Percentiles rank a stretch among this genome's conserved stretches.
Conservation (phyloP, 2,329 filamentous ascomycete genomes). For the Daldinia sp. region DNA sequence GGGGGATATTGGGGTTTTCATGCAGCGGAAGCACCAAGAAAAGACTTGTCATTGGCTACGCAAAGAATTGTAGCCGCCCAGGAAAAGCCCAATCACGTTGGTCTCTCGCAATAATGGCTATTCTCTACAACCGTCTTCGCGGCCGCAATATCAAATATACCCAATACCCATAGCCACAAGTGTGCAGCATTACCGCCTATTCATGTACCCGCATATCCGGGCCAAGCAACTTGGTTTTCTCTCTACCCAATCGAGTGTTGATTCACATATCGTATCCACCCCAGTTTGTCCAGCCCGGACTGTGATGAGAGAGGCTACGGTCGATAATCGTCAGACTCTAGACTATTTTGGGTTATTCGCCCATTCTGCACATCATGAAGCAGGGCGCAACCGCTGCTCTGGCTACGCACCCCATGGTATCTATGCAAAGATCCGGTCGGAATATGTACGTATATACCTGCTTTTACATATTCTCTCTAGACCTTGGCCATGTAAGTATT, state of each 20-base stretch:
- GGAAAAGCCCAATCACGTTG: conserved; percentile 42
- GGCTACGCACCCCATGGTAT: conserved; percentile 21
- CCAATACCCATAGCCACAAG: conserved; percentile 38
- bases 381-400: conserved; percentile 37
- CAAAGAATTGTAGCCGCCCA: conserved; percentile 44
- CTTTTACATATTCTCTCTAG: conserved; percentile 18
- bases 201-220: conserved; percentile 24
- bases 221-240: conserved; percentile 7
- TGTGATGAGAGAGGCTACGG: conserved; percentile 9
- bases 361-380: conserved; percentile 45
- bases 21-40: conserved; percentile 28
- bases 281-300: background rate
- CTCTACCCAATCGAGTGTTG: conserved; percentile 40
- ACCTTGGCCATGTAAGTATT: conserved; percentile 42
- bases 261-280: conserved; percentile 33
- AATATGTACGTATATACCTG: conserved; percentile 1
- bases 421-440: conserved; percentile 6
- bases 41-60: conserved; percentile 40
- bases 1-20: conserved; percentile 27
- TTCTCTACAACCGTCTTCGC: conserved; percentile 35
- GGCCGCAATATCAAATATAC: conserved; percentile 34
- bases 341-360: conserved; percentile 35
- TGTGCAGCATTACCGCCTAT: conserved; percentile 40
- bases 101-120: conserved; percentile 34
- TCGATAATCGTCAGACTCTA: conserved; percentile 30